Percentiles rank a stretch among this genome's conserved stretches.
Conservation (phyloP, 495 filamentous ascomycete genomes). For the Darksidea phi region DNA sequence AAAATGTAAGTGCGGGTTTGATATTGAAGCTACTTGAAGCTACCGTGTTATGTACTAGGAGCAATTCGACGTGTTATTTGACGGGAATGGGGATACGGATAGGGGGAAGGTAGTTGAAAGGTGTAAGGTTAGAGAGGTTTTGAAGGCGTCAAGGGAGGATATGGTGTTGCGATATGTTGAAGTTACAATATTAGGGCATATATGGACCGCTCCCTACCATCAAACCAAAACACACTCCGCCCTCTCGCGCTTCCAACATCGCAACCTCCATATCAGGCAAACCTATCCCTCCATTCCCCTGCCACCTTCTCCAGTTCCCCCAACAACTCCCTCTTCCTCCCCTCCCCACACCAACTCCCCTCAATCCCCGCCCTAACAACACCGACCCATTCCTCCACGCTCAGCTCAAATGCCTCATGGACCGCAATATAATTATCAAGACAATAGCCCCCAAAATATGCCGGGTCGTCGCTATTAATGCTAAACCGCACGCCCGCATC, state of each 20-base stretch:
- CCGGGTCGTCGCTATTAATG: constrained; percentile 62
- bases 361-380: constrained; percentile 62
- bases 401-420: constrained; percentile 66
- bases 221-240: neutral
- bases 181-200: too few species aligned
- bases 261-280: neutral
- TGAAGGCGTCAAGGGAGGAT: too few species aligned
- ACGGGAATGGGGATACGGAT: too few species aligned
- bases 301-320: constrained; percentile 10
- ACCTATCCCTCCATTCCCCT: constrained; percentile 3
- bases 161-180: too few species aligned
- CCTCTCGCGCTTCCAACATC: neutral
- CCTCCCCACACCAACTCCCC: constrained; percentile 57
- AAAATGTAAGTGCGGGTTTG: too few species aligned
- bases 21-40: too few species aligned
- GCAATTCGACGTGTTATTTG: too few species aligned
- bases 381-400: constrained; percentile 59
- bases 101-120: too few species aligned
- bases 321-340: constrained; percentile 50
- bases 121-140: too few species aligned
- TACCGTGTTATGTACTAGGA: too few species aligned
- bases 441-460: constrained; percentile 78
- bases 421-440: constrained; percentile 74
- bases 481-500: constrained; percentile 54
- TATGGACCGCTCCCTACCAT: too few species aligned